Base-by-base conservation (phyloP, 306 rosid species). In the Vigna trinervia region DNA sequence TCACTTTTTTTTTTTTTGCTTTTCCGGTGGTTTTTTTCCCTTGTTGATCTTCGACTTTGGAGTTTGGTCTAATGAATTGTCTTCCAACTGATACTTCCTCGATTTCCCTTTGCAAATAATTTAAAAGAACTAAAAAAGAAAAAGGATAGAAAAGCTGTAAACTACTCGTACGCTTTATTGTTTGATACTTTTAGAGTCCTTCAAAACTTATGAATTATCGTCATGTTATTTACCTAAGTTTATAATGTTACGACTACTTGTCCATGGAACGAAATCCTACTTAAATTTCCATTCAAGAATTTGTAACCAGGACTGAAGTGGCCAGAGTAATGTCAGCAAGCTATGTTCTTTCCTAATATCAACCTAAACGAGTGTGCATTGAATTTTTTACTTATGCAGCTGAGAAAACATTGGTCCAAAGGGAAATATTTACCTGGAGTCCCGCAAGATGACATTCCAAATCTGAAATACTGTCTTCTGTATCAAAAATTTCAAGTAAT, bases 401-500 rank as follows among this genome's bases (percentile, higher is more conserved):
- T 92, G 78, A 89, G 90, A 85, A 86, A 91, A 81, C 84, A 85
- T 82, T 96, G 98, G 98, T 86, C 67, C 28, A 94, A 89, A 80
- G 96, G 87, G 80, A 87, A 79, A 23, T 48, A 82, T 79, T 63
- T 96, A 70, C 94, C 99, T 47, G 85, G 93, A 73, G 83, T 96
- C 67, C 97, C 99, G 66, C 45, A 47, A 32, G 93, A 96, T 82
- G 93, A 85, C 74, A 88, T 91, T 86, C 99, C 97, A 68, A 94
- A 92, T 91, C 85, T 96, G 57, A 88, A 88, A 73, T 91, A 87
- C 69, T 92, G 99, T 75, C 98, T 96, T 74, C 79, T 96, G 71
- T 84, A 87, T 84, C 99, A 96, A 80, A 87, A 83, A 26, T 78
- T 96, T 73, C 98, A 96, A 90, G 98, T 92, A 69, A 87, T 96